These are phyloP conservation scores for Xylogone sp. DNA, from an alignment of 2,329 filamentous ascomycete genomes.

Conservation along the genomic window DNA sequence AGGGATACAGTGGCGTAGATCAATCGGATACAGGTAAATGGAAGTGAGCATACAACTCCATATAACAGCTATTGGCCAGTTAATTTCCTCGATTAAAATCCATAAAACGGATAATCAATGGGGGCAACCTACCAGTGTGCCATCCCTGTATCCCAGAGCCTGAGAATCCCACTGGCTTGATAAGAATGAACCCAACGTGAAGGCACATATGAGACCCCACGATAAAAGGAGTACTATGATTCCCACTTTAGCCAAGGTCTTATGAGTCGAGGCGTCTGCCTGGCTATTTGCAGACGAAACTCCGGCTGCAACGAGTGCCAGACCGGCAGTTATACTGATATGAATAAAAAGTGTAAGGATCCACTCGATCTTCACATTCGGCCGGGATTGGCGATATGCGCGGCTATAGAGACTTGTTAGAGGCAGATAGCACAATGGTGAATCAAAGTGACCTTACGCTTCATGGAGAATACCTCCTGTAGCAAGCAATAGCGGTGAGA, in stretches of 20 bases:
- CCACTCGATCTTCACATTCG: conserved; percentile 4
- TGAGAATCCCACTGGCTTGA: neutral
- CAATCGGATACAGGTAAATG: conserved; percentile 22
- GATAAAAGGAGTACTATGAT: conserved; percentile 6
- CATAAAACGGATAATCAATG: neutral
- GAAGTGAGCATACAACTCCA: conserved; percentile 11
- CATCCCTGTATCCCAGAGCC: neutral
- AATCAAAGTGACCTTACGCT: conserved; percentile 10
- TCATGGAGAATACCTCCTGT: conserved; percentile 16
- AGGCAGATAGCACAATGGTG: neutral
- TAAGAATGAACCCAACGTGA: conserved; percentile 6
- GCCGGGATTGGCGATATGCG: conserved; percentile 13
- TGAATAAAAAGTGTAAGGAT: conserved; percentile 5
- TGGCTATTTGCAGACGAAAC: conserved; percentile 1
- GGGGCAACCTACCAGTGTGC: neutral
- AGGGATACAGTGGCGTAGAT: conserved; percentile 21
- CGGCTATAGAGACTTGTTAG: conserved; percentile 10
- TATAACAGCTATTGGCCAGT: conserved; percentile 9
- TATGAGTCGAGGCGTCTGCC: neutral
- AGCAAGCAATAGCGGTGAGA: conserved; percentile 16
- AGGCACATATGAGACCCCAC: conserved; percentile 3
- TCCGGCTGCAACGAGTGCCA: conserved; percentile 7
- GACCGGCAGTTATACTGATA: conserved; percentile 6
- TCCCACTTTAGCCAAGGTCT: conserved; percentile 4
- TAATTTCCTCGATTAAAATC: too few species aligned